Evolutionary conservation across 2,329 filamentous ascomycete species (phyloP).

Genomic region (Colletotrichum paranaense): DNA sequence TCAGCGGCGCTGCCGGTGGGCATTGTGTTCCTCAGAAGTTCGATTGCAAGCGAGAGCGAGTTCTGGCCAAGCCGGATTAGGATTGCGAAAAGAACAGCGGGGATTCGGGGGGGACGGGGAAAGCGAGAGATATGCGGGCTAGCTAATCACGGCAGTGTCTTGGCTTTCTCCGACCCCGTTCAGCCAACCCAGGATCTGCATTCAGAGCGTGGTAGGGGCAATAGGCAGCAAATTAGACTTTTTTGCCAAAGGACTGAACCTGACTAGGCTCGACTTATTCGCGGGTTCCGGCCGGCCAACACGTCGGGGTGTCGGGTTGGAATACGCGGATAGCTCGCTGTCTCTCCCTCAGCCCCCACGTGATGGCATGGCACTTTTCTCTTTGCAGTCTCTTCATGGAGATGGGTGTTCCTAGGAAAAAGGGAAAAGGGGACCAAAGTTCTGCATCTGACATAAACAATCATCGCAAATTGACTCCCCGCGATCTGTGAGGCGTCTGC

Average conservation of each 20-base stretch:
- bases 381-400: not conserved
- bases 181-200: constrained; percentile 1
- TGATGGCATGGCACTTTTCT: not conserved
- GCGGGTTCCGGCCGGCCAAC: not conserved
- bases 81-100: not conserved
- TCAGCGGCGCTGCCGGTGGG: not conserved
- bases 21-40: not conserved
- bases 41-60: not conserved
- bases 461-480: not conserved
- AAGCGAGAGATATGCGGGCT: not conserved
- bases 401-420: not conserved
- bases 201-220: not conserved
- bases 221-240: not conserved
- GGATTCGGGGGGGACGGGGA: not conserved
- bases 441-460: not conserved
- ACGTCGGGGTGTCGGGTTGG: not conserved
- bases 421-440: not conserved
- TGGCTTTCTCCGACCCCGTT: not conserved
- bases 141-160: constrained; percentile 6
- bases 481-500: not conserved
- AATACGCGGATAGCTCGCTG: not conserved
- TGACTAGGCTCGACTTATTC: not conserved
- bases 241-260: not conserved
- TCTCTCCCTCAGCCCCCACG: not conserved
- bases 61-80: not conserved